phyloP scores from a whole-genome alignment of 306 rosid species.

The Quillaja saponaria region DNA sequence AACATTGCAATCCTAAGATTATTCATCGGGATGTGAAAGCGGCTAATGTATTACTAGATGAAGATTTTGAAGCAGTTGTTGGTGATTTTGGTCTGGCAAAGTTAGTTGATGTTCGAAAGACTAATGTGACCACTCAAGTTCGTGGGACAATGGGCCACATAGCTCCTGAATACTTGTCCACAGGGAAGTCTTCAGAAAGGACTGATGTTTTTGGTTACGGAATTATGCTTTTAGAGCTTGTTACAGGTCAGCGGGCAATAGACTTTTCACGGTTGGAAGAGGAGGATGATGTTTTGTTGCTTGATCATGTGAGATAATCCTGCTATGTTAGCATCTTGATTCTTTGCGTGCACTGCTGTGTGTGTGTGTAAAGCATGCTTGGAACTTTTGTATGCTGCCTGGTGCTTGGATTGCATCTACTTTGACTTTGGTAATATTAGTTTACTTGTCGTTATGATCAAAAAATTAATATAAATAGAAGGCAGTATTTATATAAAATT shows the following conservation, averaged over 20 bases:
- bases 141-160: slow-evolving; percentile 99
- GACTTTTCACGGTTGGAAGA: slow-evolving; percentile 97
- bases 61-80: slow-evolving; percentile 97
- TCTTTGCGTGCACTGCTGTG: slow-evolving; percentile 12
- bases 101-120: slow-evolving; percentile 91
- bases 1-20: slow-evolving; percentile 98
- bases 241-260: slow-evolving; percentile 94
- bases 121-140: slow-evolving; percentile 96
- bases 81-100: slow-evolving; percentile 99
- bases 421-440: slow-evolving; percentile 3
- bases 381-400: slow-evolving; percentile 17
- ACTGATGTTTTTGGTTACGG: slow-evolving; percentile 99
- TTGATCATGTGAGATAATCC: slow-evolving; percentile 79
- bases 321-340: slow-evolving; percentile 6
- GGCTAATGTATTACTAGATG: slow-evolving; percentile 93
- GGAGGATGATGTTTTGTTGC: slow-evolving; percentile 90
- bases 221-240: slow-evolving; percentile 92
- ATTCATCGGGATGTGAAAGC: slow-evolving; percentile 99
- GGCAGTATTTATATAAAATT: background rate
- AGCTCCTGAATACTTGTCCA: slow-evolving; percentile 97
- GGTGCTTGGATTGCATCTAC: slow-evolving; percentile 10
- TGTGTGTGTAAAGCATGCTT: slow-evolving; percentile 26
- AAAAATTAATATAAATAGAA: background rate
- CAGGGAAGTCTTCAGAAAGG: slow-evolving; percentile 97
- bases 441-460: background rate